Evolutionary conservation across 805 yeast species (phyloP).

Genomic region (Cyberlindnera euphorbiae): DNA sequence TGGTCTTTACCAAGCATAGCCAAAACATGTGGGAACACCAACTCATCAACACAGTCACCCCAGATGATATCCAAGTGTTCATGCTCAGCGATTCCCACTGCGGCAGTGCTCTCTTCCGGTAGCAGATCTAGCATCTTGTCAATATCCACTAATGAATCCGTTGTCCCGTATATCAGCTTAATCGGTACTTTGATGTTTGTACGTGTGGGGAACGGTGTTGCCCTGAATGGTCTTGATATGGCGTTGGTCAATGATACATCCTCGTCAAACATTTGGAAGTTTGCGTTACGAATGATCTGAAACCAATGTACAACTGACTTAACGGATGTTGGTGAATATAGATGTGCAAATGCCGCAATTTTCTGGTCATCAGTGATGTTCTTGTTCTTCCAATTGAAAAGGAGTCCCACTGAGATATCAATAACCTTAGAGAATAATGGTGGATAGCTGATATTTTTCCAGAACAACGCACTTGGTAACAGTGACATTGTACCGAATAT

Average conservation of each 20-base stretch:
- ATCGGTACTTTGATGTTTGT: constrained; percentile 69
- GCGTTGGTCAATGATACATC: constrained; percentile 34
- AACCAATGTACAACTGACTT: constrained; percentile 96
- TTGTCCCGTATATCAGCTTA: constrained; percentile 70
- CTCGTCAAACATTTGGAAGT: constrained; percentile 90
- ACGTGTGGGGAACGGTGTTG: constrained; percentile 48
- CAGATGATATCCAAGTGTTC: constrained; percentile 90
- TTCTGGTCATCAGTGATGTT: constrained; percentile 76
- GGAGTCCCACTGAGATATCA: constrained; percentile 58
- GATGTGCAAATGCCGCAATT: constrained; percentile 73
- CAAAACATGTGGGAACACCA: constrained; percentile 40
- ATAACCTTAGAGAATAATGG: constrained; percentile 68
- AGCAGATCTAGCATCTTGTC: constrained; percentile 64
- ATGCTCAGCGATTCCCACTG: constrained; percentile 58
- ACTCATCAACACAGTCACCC: constrained; percentile 62
- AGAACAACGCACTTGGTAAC: constrained; percentile 67
- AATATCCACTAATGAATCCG: constrained; percentile 84
- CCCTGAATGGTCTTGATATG: constrained; percentile 31
- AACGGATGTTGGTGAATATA: constrained; percentile 88
- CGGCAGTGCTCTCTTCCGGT: constrained; percentile 47
- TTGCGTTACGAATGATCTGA: constrained; percentile 72
- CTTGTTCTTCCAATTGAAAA: constrained; percentile 75
- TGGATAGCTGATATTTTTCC: constrained; percentile 77
- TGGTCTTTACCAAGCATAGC: constrained; percentile 27
- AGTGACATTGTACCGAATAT: constrained; percentile 73